A percentile compares a stretch with the other conserved stretches of the same genome.
Conservation (phyloP, 441 rosid species). For the Sinapis alba region DNA sequence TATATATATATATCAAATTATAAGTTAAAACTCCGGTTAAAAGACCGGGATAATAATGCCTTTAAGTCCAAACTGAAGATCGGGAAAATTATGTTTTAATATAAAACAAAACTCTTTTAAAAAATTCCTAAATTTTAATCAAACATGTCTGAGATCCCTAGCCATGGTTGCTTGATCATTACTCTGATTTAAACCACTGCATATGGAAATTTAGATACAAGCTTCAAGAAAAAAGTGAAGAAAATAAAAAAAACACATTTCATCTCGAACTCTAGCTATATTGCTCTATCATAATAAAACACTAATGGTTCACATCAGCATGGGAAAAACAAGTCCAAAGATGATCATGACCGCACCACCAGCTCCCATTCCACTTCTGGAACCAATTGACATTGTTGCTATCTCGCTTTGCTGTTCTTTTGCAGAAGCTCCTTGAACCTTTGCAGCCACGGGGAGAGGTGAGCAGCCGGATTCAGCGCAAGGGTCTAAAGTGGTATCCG, state of each 20-base stretch:
- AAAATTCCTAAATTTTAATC: background rate
- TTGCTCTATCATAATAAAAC: slow-evolving; percentile 30
- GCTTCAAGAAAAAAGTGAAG: slow-evolving; percentile 5
- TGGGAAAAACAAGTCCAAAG: slow-evolving; percentile 50
- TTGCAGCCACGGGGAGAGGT: slow-evolving; percentile 75
- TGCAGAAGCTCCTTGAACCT: slow-evolving; percentile 42
- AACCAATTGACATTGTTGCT: slow-evolving; percentile 33
- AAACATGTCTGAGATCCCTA: background rate
- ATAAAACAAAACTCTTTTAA: background rate
- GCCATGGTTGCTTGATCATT: background rate
- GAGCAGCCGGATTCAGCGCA: slow-evolving; percentile 59
- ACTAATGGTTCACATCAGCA: slow-evolving; percentile 43
- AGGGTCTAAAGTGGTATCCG: slow-evolving; percentile 35
- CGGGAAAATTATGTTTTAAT: background rate
- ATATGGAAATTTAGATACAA: slow-evolving; percentile 13
- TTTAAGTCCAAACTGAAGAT: background rate
- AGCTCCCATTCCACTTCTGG: slow-evolving; percentile 33
- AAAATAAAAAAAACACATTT: slow-evolving; percentile 9
- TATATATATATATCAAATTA: no score
- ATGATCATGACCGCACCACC: slow-evolving; percentile 53
- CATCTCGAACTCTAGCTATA: slow-evolving; percentile 18
- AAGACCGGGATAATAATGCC: no score
- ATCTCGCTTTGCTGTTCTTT: slow-evolving; percentile 46
- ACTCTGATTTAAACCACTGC: background rate
- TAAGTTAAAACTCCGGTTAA: no score